A percentile compares a stretch with the other conserved stretches of the same genome.
These are phyloP conservation scores for Hypomontagnella monticulosa DNA, from an alignment of 495 filamentous ascomycete genomes.

Conservation along the genomic window DNA sequence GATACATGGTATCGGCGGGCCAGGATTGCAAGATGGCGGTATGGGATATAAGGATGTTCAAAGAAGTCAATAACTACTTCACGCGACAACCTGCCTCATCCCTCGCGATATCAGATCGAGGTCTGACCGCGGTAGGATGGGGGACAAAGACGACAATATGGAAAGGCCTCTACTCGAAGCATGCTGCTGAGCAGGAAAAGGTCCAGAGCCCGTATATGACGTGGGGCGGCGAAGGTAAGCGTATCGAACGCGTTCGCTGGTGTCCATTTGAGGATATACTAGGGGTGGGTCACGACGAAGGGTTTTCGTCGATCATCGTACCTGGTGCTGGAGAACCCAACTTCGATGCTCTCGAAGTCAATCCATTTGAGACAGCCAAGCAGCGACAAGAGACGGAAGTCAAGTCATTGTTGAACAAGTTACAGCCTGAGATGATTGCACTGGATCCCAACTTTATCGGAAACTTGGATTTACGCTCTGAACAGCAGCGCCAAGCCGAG, in stretches of 20 bases:
- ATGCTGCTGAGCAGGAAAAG: constrained; percentile 72
- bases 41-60: constrained; percentile 96
- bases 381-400: constrained; percentile 96
- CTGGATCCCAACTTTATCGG: constrained; percentile 91
- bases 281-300: constrained; percentile 82
- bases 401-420: constrained; percentile 85
- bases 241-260: constrained; percentile 84
- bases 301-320: constrained; percentile 88
- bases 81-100: constrained; percentile 85
- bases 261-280: constrained; percentile 95
- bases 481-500: constrained; percentile 75
- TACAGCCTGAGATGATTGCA: constrained; percentile 97
- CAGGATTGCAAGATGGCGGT: constrained; percentile 92
- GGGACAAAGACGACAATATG: constrained; percentile 89
- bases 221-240: constrained; percentile 87
- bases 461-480: constrained; percentile 78
- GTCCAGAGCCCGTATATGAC: constrained; percentile 90
- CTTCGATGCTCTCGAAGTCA: constrained; percentile 91
- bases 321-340: constrained; percentile 96
- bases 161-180: constrained; percentile 84
- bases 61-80: constrained; percentile 90
- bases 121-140: constrained; percentile 89
- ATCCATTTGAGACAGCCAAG: constrained; percentile 95
- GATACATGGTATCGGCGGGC: constrained; percentile 95
- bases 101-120: constrained; percentile 86